Percentiles rank a stretch among this genome's conserved stretches.
Evolutionary conservation across 2,329 filamentous ascomycete genomes (phyloP).

Genomic region (Tolypocladium guangdongense): DNA sequence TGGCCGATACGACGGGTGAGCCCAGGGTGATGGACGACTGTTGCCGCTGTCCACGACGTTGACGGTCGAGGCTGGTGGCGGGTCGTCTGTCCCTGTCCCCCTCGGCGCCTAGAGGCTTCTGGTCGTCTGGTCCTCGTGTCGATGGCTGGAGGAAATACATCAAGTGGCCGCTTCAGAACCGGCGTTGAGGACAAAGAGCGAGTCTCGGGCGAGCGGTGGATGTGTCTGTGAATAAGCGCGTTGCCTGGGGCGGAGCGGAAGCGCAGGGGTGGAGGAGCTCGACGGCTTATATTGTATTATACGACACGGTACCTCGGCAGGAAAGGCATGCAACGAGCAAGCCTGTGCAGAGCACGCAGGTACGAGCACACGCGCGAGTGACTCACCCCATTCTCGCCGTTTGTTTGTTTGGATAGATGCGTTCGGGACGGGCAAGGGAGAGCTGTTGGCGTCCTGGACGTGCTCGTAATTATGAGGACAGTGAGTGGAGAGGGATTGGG

Average conservation of each 20-base stretch:
- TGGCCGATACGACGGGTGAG: background rate
- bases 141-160: background rate
- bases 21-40: background rate
- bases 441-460: background rate
- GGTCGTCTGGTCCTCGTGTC: background rate
- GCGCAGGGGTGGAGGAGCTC: background rate
- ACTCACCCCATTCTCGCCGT: background rate
- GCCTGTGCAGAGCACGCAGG: background rate
- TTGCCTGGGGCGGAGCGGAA: background rate
- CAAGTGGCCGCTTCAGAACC: background rate
- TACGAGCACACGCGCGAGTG: background rate
- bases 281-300: background rate
- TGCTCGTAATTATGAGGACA: slow-evolving; percentile 1
- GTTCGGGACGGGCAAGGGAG: background rate
- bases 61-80: background rate
- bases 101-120: background rate
- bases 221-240: background rate
- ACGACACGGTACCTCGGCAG: no score
- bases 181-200: background rate
- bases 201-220: background rate
- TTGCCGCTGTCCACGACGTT: background rate
- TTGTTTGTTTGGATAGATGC: background rate
- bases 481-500: background rate
- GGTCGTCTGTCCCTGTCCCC: background rate
- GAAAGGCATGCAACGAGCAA: background rate